phyloP scores from a whole-genome alignment of 148 eudicot genomes.

The Amaranthus hypochondriacus region DNA sequence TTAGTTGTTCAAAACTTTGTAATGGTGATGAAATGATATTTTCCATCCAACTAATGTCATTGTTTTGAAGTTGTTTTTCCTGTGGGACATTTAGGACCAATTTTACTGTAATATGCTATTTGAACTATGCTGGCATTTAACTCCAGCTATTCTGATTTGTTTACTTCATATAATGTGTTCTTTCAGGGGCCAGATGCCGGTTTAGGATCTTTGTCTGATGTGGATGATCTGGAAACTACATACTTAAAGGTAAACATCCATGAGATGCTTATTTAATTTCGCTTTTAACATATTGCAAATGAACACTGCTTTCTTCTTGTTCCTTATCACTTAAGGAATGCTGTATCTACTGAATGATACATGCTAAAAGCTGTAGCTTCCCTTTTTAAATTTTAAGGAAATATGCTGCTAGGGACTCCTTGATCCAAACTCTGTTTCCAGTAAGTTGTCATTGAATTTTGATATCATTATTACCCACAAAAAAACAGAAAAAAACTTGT shows the following conservation, averaged over 20 bases:
- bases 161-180: neutral
- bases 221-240: slow-evolving; percentile 88
- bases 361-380: no score
- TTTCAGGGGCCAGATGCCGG: slow-evolving; percentile 49
- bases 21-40: neutral
- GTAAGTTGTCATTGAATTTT: no score
- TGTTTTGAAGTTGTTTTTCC: neutral
- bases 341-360: no score
- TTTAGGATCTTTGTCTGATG: slow-evolving; percentile 63
- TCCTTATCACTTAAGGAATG: no score
- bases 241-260: slow-evolving; percentile 68
- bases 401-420: no score
- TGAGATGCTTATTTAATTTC: neutral
- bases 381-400: no score
- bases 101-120: neutral
- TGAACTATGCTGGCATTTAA: neutral
- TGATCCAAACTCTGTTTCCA: no score
- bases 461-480: no score
- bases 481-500: no score
- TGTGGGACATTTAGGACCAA: neutral
- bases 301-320: neutral
- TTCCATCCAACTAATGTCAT: neutral
- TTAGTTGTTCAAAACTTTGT: neutral
- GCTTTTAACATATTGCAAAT: neutral
- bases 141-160: neutral